These are phyloP conservation scores for Oehlia diaphana DNA, from an alignment of 192 early-diverging fungal genomes.

Conservation along the genomic window DNA sequence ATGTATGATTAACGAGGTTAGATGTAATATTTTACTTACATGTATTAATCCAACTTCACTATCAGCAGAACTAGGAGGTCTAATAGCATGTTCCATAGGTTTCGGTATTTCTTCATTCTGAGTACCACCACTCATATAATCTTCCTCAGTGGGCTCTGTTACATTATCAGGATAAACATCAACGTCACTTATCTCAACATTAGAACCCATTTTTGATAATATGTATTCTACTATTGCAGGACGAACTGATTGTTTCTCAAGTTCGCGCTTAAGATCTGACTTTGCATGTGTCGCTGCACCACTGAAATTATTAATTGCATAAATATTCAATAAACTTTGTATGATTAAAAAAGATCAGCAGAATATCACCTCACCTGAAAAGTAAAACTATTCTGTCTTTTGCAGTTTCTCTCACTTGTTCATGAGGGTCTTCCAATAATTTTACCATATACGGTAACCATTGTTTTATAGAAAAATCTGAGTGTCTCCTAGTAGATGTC, in stretches of 20 bases:
- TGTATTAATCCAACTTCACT: slow-evolving; percentile 16
- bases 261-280: slow-evolving; percentile 19
- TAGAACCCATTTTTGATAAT: neutral
- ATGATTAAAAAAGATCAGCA: neutral
- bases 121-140: slow-evolving; percentile 8
- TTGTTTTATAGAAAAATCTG: slow-evolving; percentile 16
- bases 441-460: slow-evolving; percentile 27
- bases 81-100: neutral
- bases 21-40: neutral
- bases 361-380: slow-evolving; percentile 3
- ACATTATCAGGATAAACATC: slow-evolving; percentile 5
- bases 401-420: slow-evolving; percentile 21
- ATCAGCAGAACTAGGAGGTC: slow-evolving; percentile 8
- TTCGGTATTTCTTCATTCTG: neutral
- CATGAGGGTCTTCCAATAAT: slow-evolving; percentile 22
- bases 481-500: neutral
- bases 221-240: slow-evolving; percentile 10
- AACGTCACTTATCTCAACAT: neutral
- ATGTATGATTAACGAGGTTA: neutral
- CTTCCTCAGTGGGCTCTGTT: slow-evolving; percentile 16
- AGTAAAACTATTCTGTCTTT: slow-evolving; percentile 24
- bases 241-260: slow-evolving; percentile 9
- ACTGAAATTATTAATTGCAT: slow-evolving; percentile 10
- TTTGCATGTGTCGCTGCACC: slow-evolving; percentile 23
- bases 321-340: neutral